These are phyloP conservation scores for Ricinus communis DNA, from an alignment of 345 rosid genomes.

Conservation along the genomic window DNA sequence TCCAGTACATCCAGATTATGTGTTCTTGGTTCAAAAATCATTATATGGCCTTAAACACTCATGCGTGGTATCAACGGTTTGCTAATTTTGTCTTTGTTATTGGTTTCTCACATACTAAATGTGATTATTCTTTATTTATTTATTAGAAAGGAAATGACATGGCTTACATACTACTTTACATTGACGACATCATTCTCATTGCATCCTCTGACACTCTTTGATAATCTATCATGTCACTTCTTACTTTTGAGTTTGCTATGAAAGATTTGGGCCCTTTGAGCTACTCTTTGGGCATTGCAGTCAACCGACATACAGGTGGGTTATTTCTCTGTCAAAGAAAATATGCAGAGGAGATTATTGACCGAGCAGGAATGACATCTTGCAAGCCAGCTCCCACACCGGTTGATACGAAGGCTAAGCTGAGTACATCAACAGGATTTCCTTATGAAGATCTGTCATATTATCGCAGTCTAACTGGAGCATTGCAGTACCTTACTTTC, in stretches of 20 bases:
- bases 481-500: no score
- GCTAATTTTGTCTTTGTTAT: neutral
- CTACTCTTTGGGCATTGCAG: neutral
- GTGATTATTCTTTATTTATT: constrained; percentile 2
- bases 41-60: neutral
- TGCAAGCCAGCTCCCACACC: neutral
- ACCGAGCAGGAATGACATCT: neutral
- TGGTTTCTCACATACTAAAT: neutral
- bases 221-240: neutral
- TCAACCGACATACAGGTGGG: neutral
- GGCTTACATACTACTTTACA: neutral
- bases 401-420: neutral
- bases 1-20: neutral
- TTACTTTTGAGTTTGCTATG: neutral
- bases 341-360: neutral
- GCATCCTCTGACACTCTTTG: neutral
- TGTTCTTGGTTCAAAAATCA: neutral
- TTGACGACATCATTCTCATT: neutral
- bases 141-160: neutral
- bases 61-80: neutral
- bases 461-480: no score
- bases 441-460: neutral
- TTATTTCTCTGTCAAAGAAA: neutral
- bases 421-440: neutral
- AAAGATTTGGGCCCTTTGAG: no score